phyloP scores from a whole-genome alignment of 805 yeast species.

The Metschnikowia colocasiae region DNA sequence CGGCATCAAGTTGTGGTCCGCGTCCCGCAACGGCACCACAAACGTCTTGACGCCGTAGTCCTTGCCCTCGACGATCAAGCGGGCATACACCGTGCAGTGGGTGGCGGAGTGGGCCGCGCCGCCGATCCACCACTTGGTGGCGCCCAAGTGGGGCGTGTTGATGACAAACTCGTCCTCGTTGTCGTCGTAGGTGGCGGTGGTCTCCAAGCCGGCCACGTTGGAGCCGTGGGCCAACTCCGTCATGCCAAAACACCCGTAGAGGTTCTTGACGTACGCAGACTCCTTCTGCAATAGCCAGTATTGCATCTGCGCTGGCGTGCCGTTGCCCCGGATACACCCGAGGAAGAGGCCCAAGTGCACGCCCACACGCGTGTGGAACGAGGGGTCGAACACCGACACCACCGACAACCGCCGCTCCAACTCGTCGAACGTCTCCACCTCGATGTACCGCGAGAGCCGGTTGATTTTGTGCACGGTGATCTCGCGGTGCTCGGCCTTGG shows the following conservation, averaged over 20 bases:
- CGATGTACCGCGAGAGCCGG: constrained; percentile 60
- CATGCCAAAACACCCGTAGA: constrained; percentile 61
- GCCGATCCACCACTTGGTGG: constrained; percentile 99
- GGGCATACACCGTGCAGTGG: constrained; percentile 80
- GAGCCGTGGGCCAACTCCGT: constrained; percentile 67
- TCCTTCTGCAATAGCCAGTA: constrained; percentile 80
- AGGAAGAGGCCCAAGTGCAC: constrained; percentile 85
- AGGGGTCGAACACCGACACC: constrained; percentile 70
- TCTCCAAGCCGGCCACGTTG: constrained; percentile 88
- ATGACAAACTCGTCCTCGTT: constrained; percentile 64
- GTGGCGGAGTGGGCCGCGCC: constrained; percentile 96
- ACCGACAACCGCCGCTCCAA: constrained; percentile 59
- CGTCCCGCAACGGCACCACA: constrained; percentile 84
- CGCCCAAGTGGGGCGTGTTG: constrained; percentile 86
- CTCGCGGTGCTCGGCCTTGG: constrained; percentile 56
- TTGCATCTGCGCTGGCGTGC: constrained; percentile 75
- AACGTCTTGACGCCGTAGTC: constrained; percentile 93
- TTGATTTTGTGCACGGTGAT: constrained; percentile 58
- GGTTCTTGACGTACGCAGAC: constrained; percentile 53
- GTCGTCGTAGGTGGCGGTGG: constrained; percentile 79
- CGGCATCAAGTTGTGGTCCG: constrained; percentile 65
- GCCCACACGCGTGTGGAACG: constrained; percentile 76
- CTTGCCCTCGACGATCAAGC: constrained; percentile 73
- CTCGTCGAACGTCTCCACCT: constrained; percentile 38
- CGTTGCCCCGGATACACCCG: constrained; percentile 79